Conservation (phyloP, 192 early-diverging fungal genomes). For the Phlyctochytrium planicorne region DNA sequence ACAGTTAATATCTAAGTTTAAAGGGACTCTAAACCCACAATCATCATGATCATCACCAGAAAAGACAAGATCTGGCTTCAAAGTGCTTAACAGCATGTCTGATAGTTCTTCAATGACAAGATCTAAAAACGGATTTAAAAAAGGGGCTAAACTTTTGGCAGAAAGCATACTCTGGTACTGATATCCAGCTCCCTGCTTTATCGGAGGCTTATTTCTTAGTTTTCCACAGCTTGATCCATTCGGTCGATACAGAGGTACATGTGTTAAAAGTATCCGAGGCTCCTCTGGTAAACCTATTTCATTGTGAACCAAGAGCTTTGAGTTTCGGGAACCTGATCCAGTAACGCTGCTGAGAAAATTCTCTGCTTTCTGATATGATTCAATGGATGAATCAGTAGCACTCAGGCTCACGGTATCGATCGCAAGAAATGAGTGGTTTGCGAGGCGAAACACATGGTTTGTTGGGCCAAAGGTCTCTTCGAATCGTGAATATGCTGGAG, state of each 20-base stretch:
- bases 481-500: slow-evolving; percentile 41
- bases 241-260: slow-evolving; percentile 82
- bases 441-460: slow-evolving; percentile 36
- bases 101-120: slow-evolving; percentile 64
- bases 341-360: not conserved
- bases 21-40: slow-evolving; percentile 49
- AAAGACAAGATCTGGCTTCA: slow-evolving; percentile 71
- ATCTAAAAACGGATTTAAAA: slow-evolving; percentile 37
- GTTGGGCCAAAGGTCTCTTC: slow-evolving; percentile 33
- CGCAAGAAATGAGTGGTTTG: slow-evolving; percentile 62
- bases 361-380: not conserved
- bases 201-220: slow-evolving; percentile 48
- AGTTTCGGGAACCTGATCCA: slow-evolving; percentile 2
- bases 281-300: too few species aligned
- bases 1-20: not conserved
- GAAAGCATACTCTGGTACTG: slow-evolving; percentile 76
- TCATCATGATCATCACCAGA: slow-evolving; percentile 96
- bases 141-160: not conserved
- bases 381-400: slow-evolving; percentile 5
- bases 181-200: slow-evolving; percentile 67
- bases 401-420: slow-evolving; percentile 79
- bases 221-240: slow-evolving; percentile 69
- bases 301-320: too few species aligned
- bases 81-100: slow-evolving; percentile 49
- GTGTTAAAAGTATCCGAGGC: slow-evolving; percentile 72